Evolutionary conservation across 371 early-diverging fungal genomes (phyloP), one percentile per base, ranked within the genome.

Genomic region (Saksenaea oblongispora): DNA sequence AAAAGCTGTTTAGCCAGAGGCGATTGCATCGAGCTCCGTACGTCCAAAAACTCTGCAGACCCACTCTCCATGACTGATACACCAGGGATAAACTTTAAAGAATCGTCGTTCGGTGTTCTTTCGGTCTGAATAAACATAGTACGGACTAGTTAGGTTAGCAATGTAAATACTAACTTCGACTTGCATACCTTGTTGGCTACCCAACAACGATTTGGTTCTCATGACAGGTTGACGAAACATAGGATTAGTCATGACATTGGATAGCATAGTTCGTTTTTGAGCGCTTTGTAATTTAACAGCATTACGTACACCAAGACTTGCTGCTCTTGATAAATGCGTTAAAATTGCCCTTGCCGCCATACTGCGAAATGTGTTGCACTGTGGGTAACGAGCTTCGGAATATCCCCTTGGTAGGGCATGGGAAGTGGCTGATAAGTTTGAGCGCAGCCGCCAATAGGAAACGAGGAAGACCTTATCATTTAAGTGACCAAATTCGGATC

Each of bases 121-220:
- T 94, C 95, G 0, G 96, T 95, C 72, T 97, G 97, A 60, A 98
- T 97, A 77, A 98, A 98, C 93, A 98, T 91, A 28, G 87, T 85
- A 42, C 90, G 86, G 0, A 82, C 90, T 89, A 73, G 22, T 35
- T 11, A 61, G 27, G 13, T 35, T 47, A 17, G 22, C 28, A 27
- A 41, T 3, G 53, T 24, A 5, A 34, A 3, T 31, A 53, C n/a
- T 17, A 7, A 7, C 15, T 18, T 15, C 8, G 24, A 26, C 51
- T 1, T 14, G 28, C 36, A 13, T 53, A 64, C 64, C 64, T 58
- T 64, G 64, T 14, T 58, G 47, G 39, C 37, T 13, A 53, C 57
- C 59, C 36, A 54, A 17, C 24, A 57, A 8, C 51, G 51, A 17
- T 18, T 47, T 17, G n/a, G 61, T 47, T 53, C 61, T 61, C 54